Evolutionary conservation across 352 stramenopile genomes (phyloP).

Genomic region (Pythium rhizo-oryzae): DNA sequence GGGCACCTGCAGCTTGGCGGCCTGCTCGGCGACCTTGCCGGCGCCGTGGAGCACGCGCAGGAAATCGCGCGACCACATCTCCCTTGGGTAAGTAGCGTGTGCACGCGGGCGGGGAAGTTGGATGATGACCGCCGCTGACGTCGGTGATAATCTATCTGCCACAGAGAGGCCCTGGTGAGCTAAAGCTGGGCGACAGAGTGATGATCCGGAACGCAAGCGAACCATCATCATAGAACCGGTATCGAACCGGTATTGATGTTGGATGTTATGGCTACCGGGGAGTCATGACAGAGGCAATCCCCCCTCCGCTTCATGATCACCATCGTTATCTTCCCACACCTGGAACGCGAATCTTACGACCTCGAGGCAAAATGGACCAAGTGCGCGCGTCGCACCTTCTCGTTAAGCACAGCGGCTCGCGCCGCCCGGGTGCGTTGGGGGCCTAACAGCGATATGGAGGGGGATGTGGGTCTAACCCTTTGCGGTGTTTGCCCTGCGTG

Average conservation of each 20-base stretch:
- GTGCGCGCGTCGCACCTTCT: conserved; percentile 91
- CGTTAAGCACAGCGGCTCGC: conserved; percentile 94
- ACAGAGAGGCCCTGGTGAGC: not conserved
- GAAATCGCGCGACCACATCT: conserved; percentile 77
- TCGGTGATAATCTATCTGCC: conserved; percentile 12
- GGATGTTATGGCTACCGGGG: not conserved
- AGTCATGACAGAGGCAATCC: not conserved
- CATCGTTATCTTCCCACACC: not conserved
- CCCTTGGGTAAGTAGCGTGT: no score
- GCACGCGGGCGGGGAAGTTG: not conserved
- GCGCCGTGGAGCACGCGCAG: conserved; percentile 69
- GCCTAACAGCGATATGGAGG: not conserved
- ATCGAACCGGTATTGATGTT: conserved; percentile 10
- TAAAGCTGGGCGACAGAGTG: not conserved
- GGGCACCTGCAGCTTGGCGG: conserved; percentile 42
- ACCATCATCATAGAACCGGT: conserved; percentile 19
- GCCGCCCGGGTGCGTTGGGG: conserved; percentile 57
- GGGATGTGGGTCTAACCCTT: not conserved
- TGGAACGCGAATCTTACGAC: not conserved
- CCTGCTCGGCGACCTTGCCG: conserved; percentile 63
- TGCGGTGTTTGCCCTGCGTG: no score
- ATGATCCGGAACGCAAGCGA: conserved; percentile 19
- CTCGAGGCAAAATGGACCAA: conserved; percentile 51
- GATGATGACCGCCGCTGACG: conserved; percentile 8
- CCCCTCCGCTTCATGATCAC: not conserved